Conservation (phyloP, 768 basidiomycete genomes). For the Suillus subalutaceus region DNA sequence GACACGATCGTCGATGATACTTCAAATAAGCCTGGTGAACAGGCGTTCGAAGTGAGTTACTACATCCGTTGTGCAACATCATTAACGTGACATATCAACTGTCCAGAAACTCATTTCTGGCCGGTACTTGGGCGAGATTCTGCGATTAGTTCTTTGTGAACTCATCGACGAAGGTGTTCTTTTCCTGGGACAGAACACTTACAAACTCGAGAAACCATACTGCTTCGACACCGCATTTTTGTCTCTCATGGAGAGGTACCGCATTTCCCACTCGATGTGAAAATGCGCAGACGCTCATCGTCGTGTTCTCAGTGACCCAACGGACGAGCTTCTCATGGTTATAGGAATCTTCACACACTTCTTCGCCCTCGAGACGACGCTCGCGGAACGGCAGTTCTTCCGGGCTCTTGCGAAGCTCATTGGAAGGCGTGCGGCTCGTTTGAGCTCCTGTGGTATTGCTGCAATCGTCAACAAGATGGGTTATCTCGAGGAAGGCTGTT, state of each 20-base stretch:
- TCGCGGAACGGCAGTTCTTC: constrained; percentile 98
- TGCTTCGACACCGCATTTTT: constrained; percentile 96
- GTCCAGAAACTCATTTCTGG: constrained; percentile 91
- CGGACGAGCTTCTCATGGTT: constrained; percentile 95
- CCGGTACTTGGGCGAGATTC: constrained; percentile 93
- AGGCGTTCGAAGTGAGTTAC: constrained; percentile 78
- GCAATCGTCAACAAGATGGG: constrained; percentile 96
- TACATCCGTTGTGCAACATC: background rate
- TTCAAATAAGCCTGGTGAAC: constrained; percentile 96
- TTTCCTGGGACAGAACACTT: constrained; percentile 97
- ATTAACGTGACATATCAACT: background rate
- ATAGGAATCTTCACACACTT: constrained; percentile 98
- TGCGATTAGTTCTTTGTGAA: constrained; percentile 93
- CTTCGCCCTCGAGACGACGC: constrained; percentile 94
- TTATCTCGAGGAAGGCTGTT: constrained; percentile 87
- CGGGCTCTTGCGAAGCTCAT: constrained; percentile 88
- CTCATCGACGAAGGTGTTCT: constrained; percentile 96
- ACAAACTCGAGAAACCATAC: constrained; percentile 94
- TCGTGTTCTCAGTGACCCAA: constrained; percentile 69
- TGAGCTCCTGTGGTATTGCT: constrained; percentile 95
- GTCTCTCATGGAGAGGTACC: constrained; percentile 91
- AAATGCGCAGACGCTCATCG: constrained; percentile 5
- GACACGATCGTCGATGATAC: constrained; percentile 89
- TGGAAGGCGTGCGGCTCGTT: constrained; percentile 84
- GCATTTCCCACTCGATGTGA: constrained; percentile 2